Conservation (phyloP, 106 monocot species). For the Hemerocallis citrina region DNA sequence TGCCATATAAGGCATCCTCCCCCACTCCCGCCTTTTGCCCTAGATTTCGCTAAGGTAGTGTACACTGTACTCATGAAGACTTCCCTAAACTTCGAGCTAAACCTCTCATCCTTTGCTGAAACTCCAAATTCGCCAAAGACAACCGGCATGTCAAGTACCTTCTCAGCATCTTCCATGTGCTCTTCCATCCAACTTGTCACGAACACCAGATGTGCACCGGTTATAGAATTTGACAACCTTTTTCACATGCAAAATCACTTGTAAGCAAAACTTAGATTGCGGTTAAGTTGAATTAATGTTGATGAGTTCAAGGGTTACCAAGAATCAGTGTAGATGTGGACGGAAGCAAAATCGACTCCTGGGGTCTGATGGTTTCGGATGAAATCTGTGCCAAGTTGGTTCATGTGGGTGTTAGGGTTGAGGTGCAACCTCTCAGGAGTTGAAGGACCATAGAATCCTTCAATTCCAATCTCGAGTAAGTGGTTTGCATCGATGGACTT, state of each 20-base stretch:
- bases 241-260: too few relatives aligned
- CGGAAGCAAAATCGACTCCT: slow-evolving; percentile 79
- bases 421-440: slow-evolving; percentile 40
- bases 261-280: not conserved
- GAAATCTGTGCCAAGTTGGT: slow-evolving; percentile 66
- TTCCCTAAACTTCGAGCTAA: slow-evolving; percentile 39
- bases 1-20: slow-evolving; percentile 88
- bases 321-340: slow-evolving; percentile 73
- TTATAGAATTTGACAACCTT: slow-evolving; percentile 40
- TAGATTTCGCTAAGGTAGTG: slow-evolving; percentile 32
- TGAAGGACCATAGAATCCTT: slow-evolving; percentile 89
- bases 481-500: slow-evolving; percentile 75
- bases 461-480: slow-evolving; percentile 55
- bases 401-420: slow-evolving; percentile 40
- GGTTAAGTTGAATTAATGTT: not conserved
- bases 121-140: slow-evolving; percentile 77
- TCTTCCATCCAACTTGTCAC: slow-evolving; percentile 65
- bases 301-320: slow-evolving; percentile 33
- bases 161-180: slow-evolving; percentile 77
- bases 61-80: slow-evolving; percentile 51
- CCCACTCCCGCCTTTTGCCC: slow-evolving; percentile 38
- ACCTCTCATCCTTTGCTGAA: slow-evolving; percentile 39
- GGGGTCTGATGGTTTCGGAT: slow-evolving; percentile 62
- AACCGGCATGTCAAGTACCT: slow-evolving; percentile 58
- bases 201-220: slow-evolving; percentile 41